Evolutionary conservation across 164 flowering plant genomes (phyloP).

Genomic region (Kingdonia uniflora): DNA sequence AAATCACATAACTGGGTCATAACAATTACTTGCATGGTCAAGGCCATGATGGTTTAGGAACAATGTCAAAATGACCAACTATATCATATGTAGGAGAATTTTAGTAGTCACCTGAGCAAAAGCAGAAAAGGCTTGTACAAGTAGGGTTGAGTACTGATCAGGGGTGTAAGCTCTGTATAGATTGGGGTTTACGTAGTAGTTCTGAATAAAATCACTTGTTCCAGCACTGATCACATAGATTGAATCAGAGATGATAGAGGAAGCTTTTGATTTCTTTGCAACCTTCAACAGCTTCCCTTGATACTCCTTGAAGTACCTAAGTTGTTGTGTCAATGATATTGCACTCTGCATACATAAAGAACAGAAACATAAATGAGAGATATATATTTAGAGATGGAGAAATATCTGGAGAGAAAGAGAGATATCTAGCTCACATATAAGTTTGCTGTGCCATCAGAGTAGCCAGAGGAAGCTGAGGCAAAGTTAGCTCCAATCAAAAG

Average conservation of each 20-base stretch:
- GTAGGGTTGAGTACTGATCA: slow-evolving; percentile 56
- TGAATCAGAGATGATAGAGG: slow-evolving; percentile 41
- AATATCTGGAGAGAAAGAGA: not conserved
- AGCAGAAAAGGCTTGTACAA: slow-evolving; percentile 43
- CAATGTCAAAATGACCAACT: too few species aligned
- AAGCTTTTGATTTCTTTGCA: slow-evolving; percentile 49
- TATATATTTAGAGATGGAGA: slow-evolving; percentile 7
- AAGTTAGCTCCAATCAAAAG: slow-evolving; percentile 78
- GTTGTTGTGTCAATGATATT: slow-evolving; percentile 55
- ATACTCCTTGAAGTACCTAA: slow-evolving; percentile 61
- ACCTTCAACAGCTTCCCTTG: slow-evolving; percentile 38
- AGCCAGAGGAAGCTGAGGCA: slow-evolving; percentile 89
- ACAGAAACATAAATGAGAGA: not conserved
- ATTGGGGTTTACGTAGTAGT: slow-evolving; percentile 37
- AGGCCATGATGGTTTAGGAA: too few species aligned
- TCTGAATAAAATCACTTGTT: slow-evolving; percentile 70
- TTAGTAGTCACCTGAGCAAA: slow-evolving; percentile 47
- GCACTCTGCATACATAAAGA: slow-evolving; percentile 29
- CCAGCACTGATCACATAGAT: slow-evolving; percentile 79
- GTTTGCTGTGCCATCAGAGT: slow-evolving; percentile 51
- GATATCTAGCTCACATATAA: slow-evolving; percentile 32
- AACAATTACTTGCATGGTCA: too few species aligned
- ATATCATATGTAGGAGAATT: too few species aligned
- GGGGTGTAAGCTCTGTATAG: slow-evolving; percentile 37
- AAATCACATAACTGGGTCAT: too few species aligned